Evolutionary conservation across 2,329 filamentous ascomycete species (phyloP).

Genomic region (Monilinia fructigena): DNA sequence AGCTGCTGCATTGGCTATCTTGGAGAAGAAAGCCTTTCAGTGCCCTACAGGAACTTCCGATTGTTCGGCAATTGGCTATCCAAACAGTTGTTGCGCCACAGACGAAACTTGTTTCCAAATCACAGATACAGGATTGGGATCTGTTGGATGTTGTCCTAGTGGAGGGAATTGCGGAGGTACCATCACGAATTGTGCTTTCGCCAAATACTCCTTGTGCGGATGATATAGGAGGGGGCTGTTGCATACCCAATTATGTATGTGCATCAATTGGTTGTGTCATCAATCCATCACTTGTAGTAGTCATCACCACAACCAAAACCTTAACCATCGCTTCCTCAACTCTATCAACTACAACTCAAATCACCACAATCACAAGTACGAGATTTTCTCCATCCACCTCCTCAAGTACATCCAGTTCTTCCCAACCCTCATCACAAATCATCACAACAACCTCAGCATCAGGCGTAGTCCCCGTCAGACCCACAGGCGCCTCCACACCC

Average conservation of each 20-base stretch:
- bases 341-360: constrained; percentile 22
- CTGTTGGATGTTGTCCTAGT: constrained; percentile 72
- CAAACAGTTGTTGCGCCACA: constrained; percentile 71
- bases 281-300: constrained; percentile 29
- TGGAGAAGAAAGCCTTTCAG: constrained; percentile 58
- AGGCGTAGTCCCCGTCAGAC: constrained; percentile 49
- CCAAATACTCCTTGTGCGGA: constrained; percentile 65
- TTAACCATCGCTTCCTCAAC: constrained; percentile 24
- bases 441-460: constrained; percentile 43
- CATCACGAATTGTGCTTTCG: constrained; percentile 58
- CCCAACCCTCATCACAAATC: constrained; percentile 42
- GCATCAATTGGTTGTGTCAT: constrained; percentile 64
- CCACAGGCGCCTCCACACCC: constrained; percentile 45
- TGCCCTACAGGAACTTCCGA: constrained; percentile 66
- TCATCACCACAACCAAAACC: constrained; percentile 29
- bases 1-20: constrained; percentile 46
- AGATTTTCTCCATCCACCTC: constrained; percentile 1
- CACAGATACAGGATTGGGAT: constrained; percentile 59
- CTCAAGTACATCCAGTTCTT: constrained; percentile 14
- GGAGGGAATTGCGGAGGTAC: constrained; percentile 62
- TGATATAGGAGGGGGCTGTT: constrained; percentile 70
- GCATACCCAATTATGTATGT: constrained; percentile 69
- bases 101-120: constrained; percentile 66
- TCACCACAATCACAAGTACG: constrained; percentile 39
- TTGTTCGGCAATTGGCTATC: constrained; percentile 62